Base-by-base conservation (phyloP, 2,329 filamentous ascomycete genomes). In the Magnaporthiopsis rhizophila region DNA sequence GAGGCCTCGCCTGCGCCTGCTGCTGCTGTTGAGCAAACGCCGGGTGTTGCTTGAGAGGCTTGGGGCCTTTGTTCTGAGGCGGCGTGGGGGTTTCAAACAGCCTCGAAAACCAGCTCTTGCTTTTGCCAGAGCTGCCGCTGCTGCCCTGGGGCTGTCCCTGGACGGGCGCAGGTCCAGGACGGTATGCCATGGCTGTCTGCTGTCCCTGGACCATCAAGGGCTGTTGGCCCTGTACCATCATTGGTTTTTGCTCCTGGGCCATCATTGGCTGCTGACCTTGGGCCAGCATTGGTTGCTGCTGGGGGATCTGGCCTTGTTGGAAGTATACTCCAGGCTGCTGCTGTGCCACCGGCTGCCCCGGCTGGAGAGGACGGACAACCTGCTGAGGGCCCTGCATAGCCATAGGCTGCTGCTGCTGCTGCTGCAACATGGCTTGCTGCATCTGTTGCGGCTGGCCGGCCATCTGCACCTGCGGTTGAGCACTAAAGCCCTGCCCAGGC, bases 81-180 rank as follows among this genome's bases (percentile, higher is more conserved):
- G 28, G 26, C 30, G 32, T 32, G 13, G 58, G 58, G 1, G 58
- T 24, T 5, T 60, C 58, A 11, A 60, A 60, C 28, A 60, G 15
- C 58, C 32, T 60, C 1, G 58, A 60, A n/a, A 32, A 60, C 58
- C 58, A 60, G 26, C 32, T 32, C 58, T 60, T 60, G 21, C 28
- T 32, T 32, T 60, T 60, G 58, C 58, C 58, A 13, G 58, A 60
- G 9, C 28, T 36, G 15, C 58, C n/a, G 7, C 26, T 60, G 58
- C 58, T 32, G 58, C 58, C 4, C 30, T 53, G 45, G 5, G 45
- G 18, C 9, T 18, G 28, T 30, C n/a, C 57, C 57, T 58, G 57
- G 15, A 58, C 24, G 24, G 57, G 57, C 12, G 57, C 13, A 15
- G 57, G 57, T 6, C n/a, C 57, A 5, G 57, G 57, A 12, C 57